phyloP scores from a whole-genome alignment of 805 yeast genomes.

The Ogataea salicorniae region DNA sequence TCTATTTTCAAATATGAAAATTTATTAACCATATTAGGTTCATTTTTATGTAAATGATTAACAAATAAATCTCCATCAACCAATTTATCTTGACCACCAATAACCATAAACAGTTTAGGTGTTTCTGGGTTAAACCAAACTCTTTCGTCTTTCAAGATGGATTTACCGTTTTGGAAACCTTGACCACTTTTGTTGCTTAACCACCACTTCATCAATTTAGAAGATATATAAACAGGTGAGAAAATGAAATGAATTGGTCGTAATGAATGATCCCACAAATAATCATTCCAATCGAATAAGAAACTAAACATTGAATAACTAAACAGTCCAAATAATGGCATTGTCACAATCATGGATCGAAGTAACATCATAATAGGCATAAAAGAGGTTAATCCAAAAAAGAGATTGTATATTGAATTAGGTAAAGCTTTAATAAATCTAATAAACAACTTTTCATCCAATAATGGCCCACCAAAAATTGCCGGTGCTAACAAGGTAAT shows the following conservation, averaged over 20 bases:
- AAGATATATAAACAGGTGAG: slow-evolving; percentile 78
- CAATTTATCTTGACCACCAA: slow-evolving; percentile 68
- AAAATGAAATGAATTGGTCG: slow-evolving; percentile 75
- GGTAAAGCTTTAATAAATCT: slow-evolving; percentile 54
- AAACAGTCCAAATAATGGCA: slow-evolving; percentile 51
- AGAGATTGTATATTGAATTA: slow-evolving; percentile 36
- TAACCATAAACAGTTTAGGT: slow-evolving; percentile 60
- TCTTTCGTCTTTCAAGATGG: slow-evolving; percentile 47
- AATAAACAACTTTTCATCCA: slow-evolving; percentile 59
- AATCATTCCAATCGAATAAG: slow-evolving; percentile 82
- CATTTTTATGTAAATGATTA: slow-evolving; percentile 58
- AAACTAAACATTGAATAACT: slow-evolving; percentile 84
- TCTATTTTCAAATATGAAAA: slow-evolving; percentile 42
- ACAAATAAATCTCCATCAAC: slow-evolving; percentile 71
- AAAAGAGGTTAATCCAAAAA: slow-evolving; percentile 77
- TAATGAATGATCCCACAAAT: slow-evolving; percentile 63
- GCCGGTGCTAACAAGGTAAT: slow-evolving; percentile 89
- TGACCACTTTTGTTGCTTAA: slow-evolving; percentile 45
- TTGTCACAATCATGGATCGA: slow-evolving; percentile 45
- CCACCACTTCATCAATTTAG: slow-evolving; percentile 93
- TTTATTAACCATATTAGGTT: slow-evolving; percentile 37
- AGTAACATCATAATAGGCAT: slow-evolving; percentile 66
- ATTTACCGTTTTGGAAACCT: slow-evolving; percentile 36
- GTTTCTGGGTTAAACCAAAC: slow-evolving; percentile 50
- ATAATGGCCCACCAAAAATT: slow-evolving; percentile 74